Evolutionary conservation across 2,329 filamentous ascomycete genomes (phyloP).

Genomic region (Fusarium citri): DNA sequence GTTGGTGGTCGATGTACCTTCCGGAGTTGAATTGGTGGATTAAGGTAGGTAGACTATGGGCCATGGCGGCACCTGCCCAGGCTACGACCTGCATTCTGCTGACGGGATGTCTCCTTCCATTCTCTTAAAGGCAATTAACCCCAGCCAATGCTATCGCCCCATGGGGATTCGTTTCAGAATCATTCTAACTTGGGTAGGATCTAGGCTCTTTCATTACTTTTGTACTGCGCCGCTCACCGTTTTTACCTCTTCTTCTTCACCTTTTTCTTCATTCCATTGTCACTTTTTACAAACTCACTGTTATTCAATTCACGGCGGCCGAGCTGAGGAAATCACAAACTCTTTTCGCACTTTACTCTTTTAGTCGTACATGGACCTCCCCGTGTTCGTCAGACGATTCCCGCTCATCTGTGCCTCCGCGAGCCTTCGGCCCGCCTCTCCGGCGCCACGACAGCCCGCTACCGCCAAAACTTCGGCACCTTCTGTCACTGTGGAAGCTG

Average conservation of each 20-base stretch:
- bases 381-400: slow-evolving; percentile 42
- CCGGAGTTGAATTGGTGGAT: slow-evolving; percentile 36
- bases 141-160: slow-evolving; percentile 28
- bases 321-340: background rate
- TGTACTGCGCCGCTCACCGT: background rate
- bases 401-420: slow-evolving; percentile 37
- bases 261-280: slow-evolving; percentile 17
- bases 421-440: slow-evolving; percentile 53
- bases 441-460: slow-evolving; percentile 47
- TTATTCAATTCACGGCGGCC: slow-evolving; percentile 1
- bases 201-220: slow-evolving; percentile 5
- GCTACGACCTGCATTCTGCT: slow-evolving; percentile 25
- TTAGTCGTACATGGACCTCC: slow-evolving; percentile 23
- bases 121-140: slow-evolving; percentile 12
- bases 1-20: slow-evolving; percentile 31
- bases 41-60: background rate
- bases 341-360: slow-evolving; percentile 26
- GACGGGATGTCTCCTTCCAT: slow-evolving; percentile 19
- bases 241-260: slow-evolving; percentile 19
- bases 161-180: slow-evolving; percentile 29
- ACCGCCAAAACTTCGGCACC: slow-evolving; percentile 46
- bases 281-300: background rate
- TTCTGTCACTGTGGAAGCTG: background rate
- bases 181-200: slow-evolving; percentile 8
- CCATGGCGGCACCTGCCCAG: slow-evolving; percentile 24